phyloP scores from a whole-genome alignment of 2,329 filamentous ascomycete genomes.

The Colletotrichum sp. region DNA sequence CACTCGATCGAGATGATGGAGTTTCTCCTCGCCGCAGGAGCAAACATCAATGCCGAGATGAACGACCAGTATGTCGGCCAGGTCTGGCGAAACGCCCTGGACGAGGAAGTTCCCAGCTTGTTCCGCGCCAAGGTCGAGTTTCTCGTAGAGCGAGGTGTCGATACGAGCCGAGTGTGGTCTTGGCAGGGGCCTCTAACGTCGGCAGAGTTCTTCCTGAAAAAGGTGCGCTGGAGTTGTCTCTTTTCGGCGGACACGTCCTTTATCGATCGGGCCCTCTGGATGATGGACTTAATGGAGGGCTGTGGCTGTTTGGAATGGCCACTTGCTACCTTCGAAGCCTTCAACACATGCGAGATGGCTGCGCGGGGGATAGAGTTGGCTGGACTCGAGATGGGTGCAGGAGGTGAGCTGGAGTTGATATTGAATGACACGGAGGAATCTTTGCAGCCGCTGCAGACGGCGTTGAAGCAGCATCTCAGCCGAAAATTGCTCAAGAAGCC shows the following conservation, averaged over 20 bases:
- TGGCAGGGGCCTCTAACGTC: neutral
- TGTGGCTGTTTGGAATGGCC: neutral
- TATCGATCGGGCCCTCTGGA: neutral
- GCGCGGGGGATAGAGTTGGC: neutral
- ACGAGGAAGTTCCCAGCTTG: neutral
- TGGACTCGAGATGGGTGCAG: rapidly evolving
- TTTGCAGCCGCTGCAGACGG: neutral
- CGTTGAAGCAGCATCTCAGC: neutral
- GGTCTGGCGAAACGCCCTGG: neutral
- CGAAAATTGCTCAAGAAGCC: neutral
- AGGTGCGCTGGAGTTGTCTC: neutral
- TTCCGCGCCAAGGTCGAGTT: neutral
- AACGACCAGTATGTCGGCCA: neutral
- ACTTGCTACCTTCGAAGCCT: neutral
- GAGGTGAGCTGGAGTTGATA: neutral
- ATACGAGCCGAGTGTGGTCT: neutral
- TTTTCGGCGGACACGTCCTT: neutral
- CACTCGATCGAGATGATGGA: neutral
- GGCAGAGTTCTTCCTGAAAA: neutral
- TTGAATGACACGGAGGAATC: neutral
- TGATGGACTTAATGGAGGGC: neutral
- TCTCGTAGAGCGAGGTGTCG: neutral
- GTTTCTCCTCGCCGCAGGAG: neutral
- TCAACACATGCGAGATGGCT: neutral
- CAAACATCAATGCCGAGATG: neutral